Conservation (phyloP, 148 eudicot genomes). For the Cornus kousa region DNA sequence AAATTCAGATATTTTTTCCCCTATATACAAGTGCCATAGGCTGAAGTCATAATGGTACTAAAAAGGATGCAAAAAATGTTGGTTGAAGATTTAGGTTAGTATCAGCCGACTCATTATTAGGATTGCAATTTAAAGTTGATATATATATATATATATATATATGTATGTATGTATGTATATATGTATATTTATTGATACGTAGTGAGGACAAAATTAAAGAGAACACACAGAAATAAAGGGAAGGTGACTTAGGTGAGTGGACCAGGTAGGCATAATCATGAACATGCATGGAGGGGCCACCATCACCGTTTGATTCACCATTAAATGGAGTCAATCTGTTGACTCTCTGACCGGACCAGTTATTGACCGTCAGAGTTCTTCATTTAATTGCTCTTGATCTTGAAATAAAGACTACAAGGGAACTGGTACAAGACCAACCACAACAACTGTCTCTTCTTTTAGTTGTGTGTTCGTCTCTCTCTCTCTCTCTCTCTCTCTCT, state of each 20-base stretch:
- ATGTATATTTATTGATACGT: background rate
- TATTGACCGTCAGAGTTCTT: background rate
- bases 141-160: no score
- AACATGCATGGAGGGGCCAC: background rate
- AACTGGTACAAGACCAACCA: background rate
- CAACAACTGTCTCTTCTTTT: background rate
- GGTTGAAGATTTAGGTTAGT: background rate
- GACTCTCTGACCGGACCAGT: constrained; percentile 8
- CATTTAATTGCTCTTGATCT: background rate
- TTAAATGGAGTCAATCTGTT: background rate
- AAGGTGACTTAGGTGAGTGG: background rate
- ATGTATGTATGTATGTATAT: no score
- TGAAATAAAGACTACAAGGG: background rate
- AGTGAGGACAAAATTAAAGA: background rate
- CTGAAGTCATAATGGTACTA: background rate
- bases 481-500: constrained; percentile 10
- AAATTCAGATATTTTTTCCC: no score
- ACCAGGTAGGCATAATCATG: background rate
- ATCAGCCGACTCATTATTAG: constrained; percentile 7
- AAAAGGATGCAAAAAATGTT: background rate
- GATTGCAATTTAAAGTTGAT: background rate
- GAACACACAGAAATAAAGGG: background rate
- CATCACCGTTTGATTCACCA: constrained; percentile 13
- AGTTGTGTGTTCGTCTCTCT: background rate
- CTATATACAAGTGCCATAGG: background rate